Conservation (phyloP, 805 yeast species). For the Starmerella floricola region DNA sequence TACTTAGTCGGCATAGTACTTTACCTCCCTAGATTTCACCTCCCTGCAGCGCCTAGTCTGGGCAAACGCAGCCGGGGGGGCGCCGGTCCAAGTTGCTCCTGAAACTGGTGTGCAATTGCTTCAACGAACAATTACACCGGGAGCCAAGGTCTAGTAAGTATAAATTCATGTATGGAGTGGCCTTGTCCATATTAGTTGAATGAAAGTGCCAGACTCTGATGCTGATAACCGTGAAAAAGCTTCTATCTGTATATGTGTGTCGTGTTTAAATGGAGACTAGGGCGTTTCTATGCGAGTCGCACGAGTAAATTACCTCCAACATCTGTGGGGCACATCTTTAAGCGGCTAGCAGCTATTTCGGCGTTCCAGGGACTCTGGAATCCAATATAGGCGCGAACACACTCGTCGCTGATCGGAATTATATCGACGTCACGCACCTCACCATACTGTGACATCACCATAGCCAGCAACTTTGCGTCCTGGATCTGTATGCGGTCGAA, state of each 20-base stretch:
- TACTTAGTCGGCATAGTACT: no score
- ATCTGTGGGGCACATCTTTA: conserved; percentile 5
- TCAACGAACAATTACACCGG: no score
- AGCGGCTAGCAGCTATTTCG: conserved; percentile 7
- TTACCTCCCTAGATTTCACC: no score
- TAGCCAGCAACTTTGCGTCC: conserved; percentile 5
- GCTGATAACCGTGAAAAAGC: neutral
- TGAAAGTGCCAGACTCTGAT: neutral
- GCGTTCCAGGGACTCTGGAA: conserved; percentile 14
- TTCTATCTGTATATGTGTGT: neutral
- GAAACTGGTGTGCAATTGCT: no score
- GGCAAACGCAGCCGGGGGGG: no score
- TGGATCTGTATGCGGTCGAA: conserved; percentile 1
- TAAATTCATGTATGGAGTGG: no score
- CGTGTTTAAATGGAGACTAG: neutral
- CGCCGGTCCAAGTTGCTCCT: no score
- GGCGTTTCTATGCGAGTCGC: conserved; percentile 11
- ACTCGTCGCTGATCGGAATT: conserved; percentile 2
- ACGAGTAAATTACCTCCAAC: conserved; percentile 3
- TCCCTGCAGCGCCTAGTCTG: no score
- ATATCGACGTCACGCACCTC: conserved; percentile 11
- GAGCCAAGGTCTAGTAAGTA: no score
- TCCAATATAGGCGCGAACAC: conserved; percentile 15
- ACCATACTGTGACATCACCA: conserved; percentile 13
- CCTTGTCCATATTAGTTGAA: no score